Conservation (phyloP, 441 rosid genomes). For the Mallotus repandus region DNA sequence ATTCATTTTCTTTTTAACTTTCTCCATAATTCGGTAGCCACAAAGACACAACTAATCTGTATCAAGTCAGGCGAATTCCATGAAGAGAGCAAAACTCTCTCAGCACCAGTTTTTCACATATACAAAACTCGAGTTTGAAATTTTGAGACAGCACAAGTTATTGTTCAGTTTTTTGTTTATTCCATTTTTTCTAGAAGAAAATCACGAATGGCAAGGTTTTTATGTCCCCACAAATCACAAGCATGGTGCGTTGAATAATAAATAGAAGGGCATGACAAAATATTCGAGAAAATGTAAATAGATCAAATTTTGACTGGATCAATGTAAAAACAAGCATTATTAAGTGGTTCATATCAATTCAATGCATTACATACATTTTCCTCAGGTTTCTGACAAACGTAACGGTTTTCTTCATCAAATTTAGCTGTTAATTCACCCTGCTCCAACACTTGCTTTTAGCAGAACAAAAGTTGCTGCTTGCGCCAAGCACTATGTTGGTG, state of each 20-base stretch:
- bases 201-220: not conserved
- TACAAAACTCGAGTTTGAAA: too few relatives aligned
- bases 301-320: not conserved
- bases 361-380: too few relatives aligned
- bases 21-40: too few relatives aligned
- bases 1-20: too few relatives aligned
- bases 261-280: too few relatives aligned
- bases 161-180: conserved; percentile 1
- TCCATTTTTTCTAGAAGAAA: not conserved
- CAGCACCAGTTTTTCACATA: too few relatives aligned
- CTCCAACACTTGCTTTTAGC: not conserved
- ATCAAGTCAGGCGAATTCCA: too few relatives aligned
- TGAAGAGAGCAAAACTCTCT: too few relatives aligned
- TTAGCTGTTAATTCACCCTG: not conserved
- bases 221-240: not conserved
- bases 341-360: too few relatives aligned
- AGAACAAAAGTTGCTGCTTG: conserved; percentile 68
- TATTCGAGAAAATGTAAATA: not conserved
- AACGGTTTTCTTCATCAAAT: not conserved
- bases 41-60: too few relatives aligned
- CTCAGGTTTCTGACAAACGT: too few relatives aligned
- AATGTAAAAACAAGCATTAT: not conserved
- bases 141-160: not conserved
- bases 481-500: conserved; percentile 74
- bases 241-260: not conserved